phyloP scores from a whole-genome alignment of 2,329 filamentous ascomycete species.

The Trichophyton simii region DNA sequence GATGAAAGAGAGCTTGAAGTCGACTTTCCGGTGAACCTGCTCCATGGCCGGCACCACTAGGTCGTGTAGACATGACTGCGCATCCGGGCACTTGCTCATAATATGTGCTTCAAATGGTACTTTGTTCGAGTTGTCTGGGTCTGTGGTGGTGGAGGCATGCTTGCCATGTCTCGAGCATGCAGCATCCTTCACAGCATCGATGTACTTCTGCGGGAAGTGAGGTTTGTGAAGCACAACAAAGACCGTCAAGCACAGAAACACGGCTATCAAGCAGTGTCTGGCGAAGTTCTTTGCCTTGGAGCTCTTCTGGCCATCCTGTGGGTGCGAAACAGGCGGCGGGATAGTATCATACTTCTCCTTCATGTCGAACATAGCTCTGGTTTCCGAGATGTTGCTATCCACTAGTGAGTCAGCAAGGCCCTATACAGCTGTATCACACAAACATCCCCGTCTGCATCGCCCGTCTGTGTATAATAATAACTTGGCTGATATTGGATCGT shows the following conservation, averaged over 20 bases:
- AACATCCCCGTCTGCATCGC: not conserved
- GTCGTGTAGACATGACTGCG: slow-evolving; percentile 65
- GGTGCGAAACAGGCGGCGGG: slow-evolving; percentile 6
- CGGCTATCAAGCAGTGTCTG: slow-evolving; percentile 10
- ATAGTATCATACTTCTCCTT: slow-evolving; percentile 1
- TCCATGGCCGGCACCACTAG: slow-evolving; percentile 82
- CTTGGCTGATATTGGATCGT: not conserved
- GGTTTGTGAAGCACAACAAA: slow-evolving; percentile 7
- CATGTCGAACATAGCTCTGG: not conserved
- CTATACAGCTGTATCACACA: not conserved
- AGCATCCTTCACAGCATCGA: slow-evolving; percentile 6
- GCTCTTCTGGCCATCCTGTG: not conserved
- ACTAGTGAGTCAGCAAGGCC: not conserved
- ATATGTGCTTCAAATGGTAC: slow-evolving; percentile 88
- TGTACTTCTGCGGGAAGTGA: slow-evolving; percentile 5
- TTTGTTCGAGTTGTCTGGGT: slow-evolving; percentile 2
- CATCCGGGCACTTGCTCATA: slow-evolving; percentile 95
- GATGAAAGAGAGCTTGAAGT: slow-evolving; percentile 85
- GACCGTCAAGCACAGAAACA: slow-evolving; percentile 11
- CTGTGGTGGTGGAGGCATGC: not conserved
- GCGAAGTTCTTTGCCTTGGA: slow-evolving; percentile 7
- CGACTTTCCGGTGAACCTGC: slow-evolving; percentile 65
- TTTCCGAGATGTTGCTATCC: not conserved
- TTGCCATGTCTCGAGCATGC: not conserved
- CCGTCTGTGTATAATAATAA: not conserved